A percentile compares a stretch with the other conserved stretches of the same genome.
Evolutionary conservation across 345 rosid species (phyloP).

Genomic region (Brassica juncea): DNA sequence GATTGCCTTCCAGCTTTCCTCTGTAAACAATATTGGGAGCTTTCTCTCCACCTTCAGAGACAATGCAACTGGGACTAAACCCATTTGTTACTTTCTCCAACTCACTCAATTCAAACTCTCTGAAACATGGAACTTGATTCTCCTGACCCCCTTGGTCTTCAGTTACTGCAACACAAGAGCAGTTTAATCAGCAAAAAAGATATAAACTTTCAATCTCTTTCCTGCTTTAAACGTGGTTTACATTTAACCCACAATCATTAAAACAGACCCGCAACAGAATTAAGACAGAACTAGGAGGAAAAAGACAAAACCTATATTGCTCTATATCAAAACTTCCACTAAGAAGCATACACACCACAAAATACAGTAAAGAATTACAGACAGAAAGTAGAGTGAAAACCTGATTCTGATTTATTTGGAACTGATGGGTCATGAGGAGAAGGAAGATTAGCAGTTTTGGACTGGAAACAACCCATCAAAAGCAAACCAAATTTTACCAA

Average conservation of each 20-base stretch:
- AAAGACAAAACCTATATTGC: background rate
- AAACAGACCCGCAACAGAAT: background rate
- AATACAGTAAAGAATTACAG: background rate
- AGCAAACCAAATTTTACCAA: background rate
- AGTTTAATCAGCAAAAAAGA: background rate
- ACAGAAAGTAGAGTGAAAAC: background rate
- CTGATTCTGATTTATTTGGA: constrained; percentile 48
- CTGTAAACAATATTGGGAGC: constrained; percentile 81
- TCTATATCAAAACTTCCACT: background rate
- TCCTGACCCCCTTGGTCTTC: constrained; percentile 47
- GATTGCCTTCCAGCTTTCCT: constrained; percentile 62
- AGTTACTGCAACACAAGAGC: constrained; percentile 34
- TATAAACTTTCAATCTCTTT: background rate
- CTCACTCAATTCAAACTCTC: constrained; percentile 58
- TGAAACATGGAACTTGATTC: constrained; percentile 51
- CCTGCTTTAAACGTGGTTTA: background rate
- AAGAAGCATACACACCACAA: background rate
- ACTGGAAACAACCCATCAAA: constrained; percentile 75
- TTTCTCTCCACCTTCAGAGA: constrained; percentile 86
- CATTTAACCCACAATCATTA: background rate
- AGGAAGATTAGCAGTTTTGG: constrained; percentile 58
- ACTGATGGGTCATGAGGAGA: constrained; percentile 59
- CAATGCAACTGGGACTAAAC: constrained; percentile 64
- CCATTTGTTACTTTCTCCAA: constrained; percentile 67
- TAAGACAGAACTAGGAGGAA: background rate